These are phyloP conservation scores for Cystobasidium sp. DNA, from an alignment of 1,284 basidiomycete genomes.

Conservation along the genomic window DNA sequence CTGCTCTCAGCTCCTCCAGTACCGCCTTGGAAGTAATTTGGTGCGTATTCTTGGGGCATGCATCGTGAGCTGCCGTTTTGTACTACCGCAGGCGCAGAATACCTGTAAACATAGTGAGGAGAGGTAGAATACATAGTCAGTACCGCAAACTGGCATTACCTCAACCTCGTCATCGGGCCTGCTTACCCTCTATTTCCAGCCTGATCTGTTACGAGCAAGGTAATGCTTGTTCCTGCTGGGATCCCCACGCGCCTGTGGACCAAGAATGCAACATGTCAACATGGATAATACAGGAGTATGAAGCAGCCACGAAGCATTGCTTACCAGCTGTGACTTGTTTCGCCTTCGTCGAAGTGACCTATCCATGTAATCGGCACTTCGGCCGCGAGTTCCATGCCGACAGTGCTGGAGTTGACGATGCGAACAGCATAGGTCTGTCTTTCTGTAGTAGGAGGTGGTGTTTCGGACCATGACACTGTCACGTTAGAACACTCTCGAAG, in stretches of 20 bases:
- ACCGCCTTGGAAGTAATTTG: constrained; percentile 3
- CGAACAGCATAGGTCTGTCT: constrained; percentile 14
- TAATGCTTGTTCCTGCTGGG: constrained; percentile 20
- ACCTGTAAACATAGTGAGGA: background rate
- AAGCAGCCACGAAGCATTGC: background rate
- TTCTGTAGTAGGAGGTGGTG: background rate
- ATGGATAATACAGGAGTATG: background rate
- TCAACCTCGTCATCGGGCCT: background rate
- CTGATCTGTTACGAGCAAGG: constrained; percentile 20
- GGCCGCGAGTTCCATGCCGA: constrained; percentile 14
- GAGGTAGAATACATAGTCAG: background rate
- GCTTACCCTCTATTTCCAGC: constrained; percentile 24
- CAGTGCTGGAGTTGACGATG: constrained; percentile 16
- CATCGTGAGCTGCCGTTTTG: constrained; percentile 6
- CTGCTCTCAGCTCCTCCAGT: background rate
- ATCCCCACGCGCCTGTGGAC: constrained; percentile 23
- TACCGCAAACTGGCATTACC: background rate
- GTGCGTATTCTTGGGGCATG: background rate
- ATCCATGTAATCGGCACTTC: constrained; percentile 15
- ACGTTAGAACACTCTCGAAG: constrained; percentile 20
- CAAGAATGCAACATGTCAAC: background rate
- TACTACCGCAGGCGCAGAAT: constrained; percentile 5
- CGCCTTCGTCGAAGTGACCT: background rate
- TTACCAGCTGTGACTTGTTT: constrained; percentile 25
- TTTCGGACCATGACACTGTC: constrained; percentile 22